These are phyloP conservation scores for Tricholoma matsutake DNA, from an alignment of 768 basidiomycete genomes.

Conservation along the genomic window DNA sequence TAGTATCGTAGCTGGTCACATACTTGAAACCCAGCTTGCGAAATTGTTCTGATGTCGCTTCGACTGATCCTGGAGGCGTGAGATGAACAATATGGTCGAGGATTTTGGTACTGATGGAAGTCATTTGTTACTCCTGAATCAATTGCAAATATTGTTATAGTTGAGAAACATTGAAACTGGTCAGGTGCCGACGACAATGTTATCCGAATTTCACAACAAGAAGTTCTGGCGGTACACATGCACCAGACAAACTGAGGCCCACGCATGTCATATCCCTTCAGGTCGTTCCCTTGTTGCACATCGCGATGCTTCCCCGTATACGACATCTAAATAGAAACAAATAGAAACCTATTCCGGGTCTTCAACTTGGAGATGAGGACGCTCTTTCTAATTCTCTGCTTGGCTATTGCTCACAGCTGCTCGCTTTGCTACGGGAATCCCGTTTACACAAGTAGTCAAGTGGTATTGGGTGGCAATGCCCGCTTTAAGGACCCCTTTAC, in stretches of 20 bases:
- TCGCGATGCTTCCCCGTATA: no score
- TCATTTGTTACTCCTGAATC: not conserved
- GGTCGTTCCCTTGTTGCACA: no score
- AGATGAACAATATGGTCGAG: slow-evolving; percentile 74
- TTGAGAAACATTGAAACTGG: no score
- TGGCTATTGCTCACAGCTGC: slow-evolving; percentile 3
- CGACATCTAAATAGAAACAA: no score
- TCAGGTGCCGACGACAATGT: no score
- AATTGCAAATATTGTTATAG: no score
- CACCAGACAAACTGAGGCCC: no score
- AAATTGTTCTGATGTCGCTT: slow-evolving; percentile 49
- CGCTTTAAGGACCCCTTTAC: slow-evolving; percentile 16
- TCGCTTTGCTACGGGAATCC: slow-evolving; percentile 8
- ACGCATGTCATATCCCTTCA: no score
- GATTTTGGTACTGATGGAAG: slow-evolving; percentile 35
- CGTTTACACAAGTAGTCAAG: slow-evolving; percentile 32
- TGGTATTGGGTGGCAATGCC: slow-evolving; percentile 35
- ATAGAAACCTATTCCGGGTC: not conserved
- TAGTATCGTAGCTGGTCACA: slow-evolving; percentile 12
- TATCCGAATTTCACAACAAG: no score
- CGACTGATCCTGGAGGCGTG: slow-evolving; percentile 59
- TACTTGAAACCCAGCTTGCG: slow-evolving; percentile 66
- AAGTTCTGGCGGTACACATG: no score
- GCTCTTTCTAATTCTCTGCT: slow-evolving; percentile 9
- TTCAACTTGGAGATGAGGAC: slow-evolving; percentile 14